These are phyloP conservation scores for Nemania diffusa DNA, from an alignment of 2,329 filamentous ascomycete species.

Conservation along the genomic window DNA sequence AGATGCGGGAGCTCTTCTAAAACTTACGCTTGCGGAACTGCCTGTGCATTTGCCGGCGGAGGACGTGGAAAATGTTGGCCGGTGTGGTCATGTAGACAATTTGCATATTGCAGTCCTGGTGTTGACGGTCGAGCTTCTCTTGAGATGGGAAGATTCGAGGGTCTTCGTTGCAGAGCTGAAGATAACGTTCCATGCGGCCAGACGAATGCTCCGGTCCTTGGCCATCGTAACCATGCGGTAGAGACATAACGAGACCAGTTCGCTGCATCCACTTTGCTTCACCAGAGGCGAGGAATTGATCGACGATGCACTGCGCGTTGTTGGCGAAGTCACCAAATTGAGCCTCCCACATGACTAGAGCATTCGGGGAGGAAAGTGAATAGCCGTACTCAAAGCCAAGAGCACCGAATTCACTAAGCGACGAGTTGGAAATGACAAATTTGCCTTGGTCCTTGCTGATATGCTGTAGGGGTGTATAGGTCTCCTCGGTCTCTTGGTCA, in stretches of 20 bases:
- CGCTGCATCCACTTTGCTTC: slow-evolving; percentile 99
- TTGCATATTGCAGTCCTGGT: slow-evolving; percentile 99
- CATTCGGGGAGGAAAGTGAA: slow-evolving; percentile 95
- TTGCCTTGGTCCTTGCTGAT: slow-evolving; percentile 91
- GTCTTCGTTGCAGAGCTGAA: slow-evolving; percentile 97
- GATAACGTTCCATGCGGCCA: slow-evolving; percentile 94
- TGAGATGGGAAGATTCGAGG: slow-evolving; percentile 88
- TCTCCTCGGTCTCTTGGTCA: slow-evolving; percentile 93
- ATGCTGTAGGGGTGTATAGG: slow-evolving; percentile 92
- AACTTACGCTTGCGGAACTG: slow-evolving; percentile 97
- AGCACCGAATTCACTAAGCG: slow-evolving; percentile 74
- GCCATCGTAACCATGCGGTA: slow-evolving; percentile 97
- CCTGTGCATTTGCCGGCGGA: slow-evolving; percentile 97
- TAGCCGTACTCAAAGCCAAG: slow-evolving; percentile 99
- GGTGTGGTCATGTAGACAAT: slow-evolving; percentile 97
- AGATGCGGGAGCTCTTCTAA: slow-evolving; percentile 25
- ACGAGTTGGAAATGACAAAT: slow-evolving; percentile 98
- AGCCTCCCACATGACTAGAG: slow-evolving; percentile 98
- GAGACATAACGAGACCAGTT: slow-evolving; percentile 93
- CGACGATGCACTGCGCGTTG: slow-evolving; percentile 98
- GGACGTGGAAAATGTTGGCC: slow-evolving; percentile 93
- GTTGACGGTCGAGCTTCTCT: slow-evolving; percentile 93
- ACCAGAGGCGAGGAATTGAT: slow-evolving; percentile 97
- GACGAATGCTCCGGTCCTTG: slow-evolving; percentile 99
- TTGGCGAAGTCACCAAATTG: slow-evolving; percentile 99